phyloP scores from a whole-genome alignment of 2,329 filamentous ascomycete species.

The Aspergillus glaucus region DNA sequence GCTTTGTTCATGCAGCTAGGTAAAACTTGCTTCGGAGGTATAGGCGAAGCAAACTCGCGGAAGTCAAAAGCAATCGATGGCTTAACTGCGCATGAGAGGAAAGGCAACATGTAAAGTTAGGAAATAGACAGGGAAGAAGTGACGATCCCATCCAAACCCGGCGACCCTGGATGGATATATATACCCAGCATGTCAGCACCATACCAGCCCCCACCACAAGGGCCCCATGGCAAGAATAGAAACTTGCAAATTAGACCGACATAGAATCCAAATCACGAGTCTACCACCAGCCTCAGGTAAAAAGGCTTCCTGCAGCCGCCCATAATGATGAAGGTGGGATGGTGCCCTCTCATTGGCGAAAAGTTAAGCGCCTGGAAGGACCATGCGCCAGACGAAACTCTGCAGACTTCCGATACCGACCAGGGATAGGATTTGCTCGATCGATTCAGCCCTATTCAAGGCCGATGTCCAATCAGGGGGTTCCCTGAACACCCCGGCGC shows the following conservation, averaged over 20 bases:
- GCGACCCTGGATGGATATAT: background rate
- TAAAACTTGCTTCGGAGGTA: no score
- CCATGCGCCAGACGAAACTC: slow-evolving; percentile 22
- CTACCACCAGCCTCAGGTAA: slow-evolving; percentile 22
- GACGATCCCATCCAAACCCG: background rate
- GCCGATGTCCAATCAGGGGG: background rate
- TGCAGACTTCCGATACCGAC: slow-evolving; percentile 4
- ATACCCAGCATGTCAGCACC: background rate
- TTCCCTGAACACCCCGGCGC: background rate
- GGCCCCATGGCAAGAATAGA: background rate
- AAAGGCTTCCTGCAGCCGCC: slow-evolving; percentile 20
- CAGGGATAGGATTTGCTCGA: background rate
- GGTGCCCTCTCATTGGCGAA: slow-evolving; percentile 15
- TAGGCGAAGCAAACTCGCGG: no score
- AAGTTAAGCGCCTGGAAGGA: slow-evolving; percentile 15
- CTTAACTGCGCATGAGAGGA: no score
- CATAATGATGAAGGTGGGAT: slow-evolving; percentile 11
- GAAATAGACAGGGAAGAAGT: background rate
- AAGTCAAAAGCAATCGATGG: no score
- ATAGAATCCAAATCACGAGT: background rate
- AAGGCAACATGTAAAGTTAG: no score
- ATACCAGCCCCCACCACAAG: background rate
- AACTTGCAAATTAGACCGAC: background rate
- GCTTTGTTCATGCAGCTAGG: no score
- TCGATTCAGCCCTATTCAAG: background rate